Evolutionary conservation across 495 filamentous ascomycete genomes (phyloP), one percentile per base, ranked within the genome.

Genomic region (Cenococcum geophilum): DNA sequence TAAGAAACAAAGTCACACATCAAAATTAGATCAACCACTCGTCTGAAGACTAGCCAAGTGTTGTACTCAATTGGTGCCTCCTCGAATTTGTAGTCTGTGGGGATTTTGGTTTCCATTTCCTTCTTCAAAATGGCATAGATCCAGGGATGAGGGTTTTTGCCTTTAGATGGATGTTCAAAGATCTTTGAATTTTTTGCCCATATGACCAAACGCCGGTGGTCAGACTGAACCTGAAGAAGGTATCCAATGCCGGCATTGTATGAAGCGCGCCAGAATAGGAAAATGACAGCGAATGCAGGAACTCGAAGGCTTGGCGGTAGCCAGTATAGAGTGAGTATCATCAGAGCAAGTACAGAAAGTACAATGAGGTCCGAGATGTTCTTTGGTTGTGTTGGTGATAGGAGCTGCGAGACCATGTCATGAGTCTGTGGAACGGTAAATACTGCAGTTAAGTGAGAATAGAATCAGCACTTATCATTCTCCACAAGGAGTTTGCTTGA

Each of bases 1-100:
- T 97, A 98, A 42, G 92, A 95, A 40, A 89, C 85, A 75, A 98
- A 97, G 74, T 98, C 93, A 76, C 92, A 95, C 91, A 98, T 95
- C 68, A 98, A 79, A 65, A 97, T 96, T 69, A 97, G 76, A 69
- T 98, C 93, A 58, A 97, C 93, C 14, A 97, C 81, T 63, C 93
- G 87, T 52, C 93, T 84, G 76, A 97, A 98, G 59, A 96, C 82
- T 18, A 98, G 83, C 93, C 93, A 98, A 52, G 95, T 95, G 76
- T 98, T 98, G 80, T 96, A 98, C 80, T 98, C 93, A 74, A 97
- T 79, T 10, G 93, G 93, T 0, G 92, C 91, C 57, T 88, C 78
- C 66, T 93, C 91, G 70, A 98, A 96, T 58, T 87, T 86, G 78
- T 97, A 98, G 75, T 97, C 91, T 65, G 86, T 77, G 5, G 88